phyloP scores from a whole-genome alignment of 2,329 filamentous ascomycete species.

The Lizonia empirigonia region DNA sequence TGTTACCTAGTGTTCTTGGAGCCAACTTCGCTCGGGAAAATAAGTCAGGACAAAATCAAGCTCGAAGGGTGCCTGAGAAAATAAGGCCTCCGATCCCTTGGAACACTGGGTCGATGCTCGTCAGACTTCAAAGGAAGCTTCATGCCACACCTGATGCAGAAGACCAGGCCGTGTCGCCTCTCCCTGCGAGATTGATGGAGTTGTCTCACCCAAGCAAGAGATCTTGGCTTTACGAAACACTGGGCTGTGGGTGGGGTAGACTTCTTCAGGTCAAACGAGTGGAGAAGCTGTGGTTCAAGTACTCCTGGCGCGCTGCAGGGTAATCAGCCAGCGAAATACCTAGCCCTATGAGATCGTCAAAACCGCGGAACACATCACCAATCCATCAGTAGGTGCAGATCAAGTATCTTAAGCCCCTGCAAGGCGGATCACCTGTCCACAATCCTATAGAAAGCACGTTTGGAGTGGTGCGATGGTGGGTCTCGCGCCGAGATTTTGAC shows the following conservation, averaged over 20 bases:
- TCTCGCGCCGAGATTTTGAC: constrained; percentile 2
- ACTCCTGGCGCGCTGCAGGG: neutral
- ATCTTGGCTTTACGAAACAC: neutral
- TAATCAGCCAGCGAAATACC: no score
- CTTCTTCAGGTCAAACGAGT: neutral
- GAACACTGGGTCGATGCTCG: neutral
- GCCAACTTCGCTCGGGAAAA: no score
- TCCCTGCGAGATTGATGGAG: neutral
- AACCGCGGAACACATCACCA: neutral
- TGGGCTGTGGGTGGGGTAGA: neutral
- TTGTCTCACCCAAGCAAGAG: neutral
- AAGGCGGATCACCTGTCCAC: neutral
- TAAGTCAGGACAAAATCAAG: no score
- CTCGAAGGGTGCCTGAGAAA: no score
- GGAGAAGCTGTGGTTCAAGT: neutral
- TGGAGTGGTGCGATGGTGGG: neutral
- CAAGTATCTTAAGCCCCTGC: neutral
- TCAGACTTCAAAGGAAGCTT: neutral
- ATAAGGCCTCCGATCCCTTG: no score
- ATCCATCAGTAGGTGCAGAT: neutral
- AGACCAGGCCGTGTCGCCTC: neutral
- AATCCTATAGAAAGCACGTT: neutral
- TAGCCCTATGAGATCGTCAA: neutral
- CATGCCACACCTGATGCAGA: neutral
- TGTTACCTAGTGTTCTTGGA: no score